These are phyloP conservation scores for Phytophthora cajani DNA, from an alignment of 352 stramenopile species.

Conservation along the genomic window DNA sequence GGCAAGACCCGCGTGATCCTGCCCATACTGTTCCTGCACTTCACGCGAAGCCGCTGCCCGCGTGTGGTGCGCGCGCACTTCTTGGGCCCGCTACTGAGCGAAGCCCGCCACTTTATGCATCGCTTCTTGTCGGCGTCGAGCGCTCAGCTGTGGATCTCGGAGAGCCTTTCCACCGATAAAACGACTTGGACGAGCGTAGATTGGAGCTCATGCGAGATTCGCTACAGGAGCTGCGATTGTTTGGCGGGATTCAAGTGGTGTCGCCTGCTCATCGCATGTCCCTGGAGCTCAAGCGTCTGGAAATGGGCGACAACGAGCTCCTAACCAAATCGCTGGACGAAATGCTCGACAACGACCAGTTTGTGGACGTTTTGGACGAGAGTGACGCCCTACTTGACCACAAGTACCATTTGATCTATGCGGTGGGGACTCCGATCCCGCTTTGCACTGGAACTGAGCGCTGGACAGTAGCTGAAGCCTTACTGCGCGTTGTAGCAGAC, in stretches of 20 bases:
- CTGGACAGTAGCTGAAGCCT: conserved; percentile 59
- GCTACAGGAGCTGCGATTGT: conserved; percentile 41
- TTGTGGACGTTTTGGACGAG: conserved; percentile 89
- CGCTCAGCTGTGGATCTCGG: conserved; percentile 51
- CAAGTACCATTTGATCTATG: conserved; percentile 90
- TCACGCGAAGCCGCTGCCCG: conserved; percentile 20
- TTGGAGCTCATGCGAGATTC: conserved; percentile 43
- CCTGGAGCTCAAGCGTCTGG: conserved; percentile 81
- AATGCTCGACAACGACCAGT: conserved; percentile 57
- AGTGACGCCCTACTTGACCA: conserved; percentile 88
- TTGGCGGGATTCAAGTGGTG: conserved; percentile 70
- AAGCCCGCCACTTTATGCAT: conserved; percentile 74
- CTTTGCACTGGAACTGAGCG: conserved; percentile 60
- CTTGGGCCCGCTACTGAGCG: conserved; percentile 61
- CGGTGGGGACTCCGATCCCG: conserved; percentile 53
- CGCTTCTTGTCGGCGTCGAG: conserved; percentile 53
- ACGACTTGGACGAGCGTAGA: conserved; percentile 36
- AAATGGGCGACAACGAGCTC: conserved; percentile 8
- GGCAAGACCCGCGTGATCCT: conserved; percentile 90
- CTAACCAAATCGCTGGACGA: conserved; percentile 33
- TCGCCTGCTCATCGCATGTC: conserved; percentile 89
- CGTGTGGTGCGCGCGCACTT: conserved; percentile 71
- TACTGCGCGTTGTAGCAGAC: conserved; percentile 39
- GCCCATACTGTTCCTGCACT: conserved; percentile 89
- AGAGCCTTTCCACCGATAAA: conserved; percentile 73